Evolutionary conservation across 225 moss, liverwort and hornwort species (phyloP), one percentile per base, ranked within the genome.

Genomic region (Neckera pumila): DNA sequence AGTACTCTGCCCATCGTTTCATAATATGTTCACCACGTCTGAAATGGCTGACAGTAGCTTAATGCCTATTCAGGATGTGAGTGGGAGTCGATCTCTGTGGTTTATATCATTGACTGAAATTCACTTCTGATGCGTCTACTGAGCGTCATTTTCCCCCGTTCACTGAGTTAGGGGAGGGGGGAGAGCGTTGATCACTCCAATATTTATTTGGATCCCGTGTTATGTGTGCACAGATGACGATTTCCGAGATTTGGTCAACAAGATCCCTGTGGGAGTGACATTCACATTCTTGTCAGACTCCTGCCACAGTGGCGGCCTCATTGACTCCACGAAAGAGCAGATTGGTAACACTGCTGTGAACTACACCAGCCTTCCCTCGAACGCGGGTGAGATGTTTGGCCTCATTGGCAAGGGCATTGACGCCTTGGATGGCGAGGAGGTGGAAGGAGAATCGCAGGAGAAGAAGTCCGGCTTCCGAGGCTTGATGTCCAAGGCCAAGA

Each of bases 221-320:
- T 49, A 73, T 75, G 61, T 86, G 81, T 86, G 81, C 61, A 43
- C 95, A 98, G 98, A 98, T 85, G 95, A 95, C 59, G 98, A 98
- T 89, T 98, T 98, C 88, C 92, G 98, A 88, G 80, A 86, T 9
- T 70, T 98, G 56, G 97, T 98, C 54, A 95, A 91, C 87, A 81
- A 91, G 51, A 95, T 98, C 33, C 89, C 93, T 21, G 92, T 82
- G 33, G 98, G 98, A 64, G 98, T 96, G 31, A 90, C 78, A 14
- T 95, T 98, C 87, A 98, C 98, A 51, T 97, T 98, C 89, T 65
- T 98, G 75, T 97, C 98, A 36, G 98, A 98, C 65, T 98, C 98
- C 12, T 98, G 98, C 89, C 98, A 98, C 88, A 98, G 98, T 76
- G 98, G 98, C 16, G 98, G 98, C n/a, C 94, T 98, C 33, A 93